Evolutionary conservation across 352 stramenopile species (phyloP).

Genomic region (Blastocystis sp.): DNA sequence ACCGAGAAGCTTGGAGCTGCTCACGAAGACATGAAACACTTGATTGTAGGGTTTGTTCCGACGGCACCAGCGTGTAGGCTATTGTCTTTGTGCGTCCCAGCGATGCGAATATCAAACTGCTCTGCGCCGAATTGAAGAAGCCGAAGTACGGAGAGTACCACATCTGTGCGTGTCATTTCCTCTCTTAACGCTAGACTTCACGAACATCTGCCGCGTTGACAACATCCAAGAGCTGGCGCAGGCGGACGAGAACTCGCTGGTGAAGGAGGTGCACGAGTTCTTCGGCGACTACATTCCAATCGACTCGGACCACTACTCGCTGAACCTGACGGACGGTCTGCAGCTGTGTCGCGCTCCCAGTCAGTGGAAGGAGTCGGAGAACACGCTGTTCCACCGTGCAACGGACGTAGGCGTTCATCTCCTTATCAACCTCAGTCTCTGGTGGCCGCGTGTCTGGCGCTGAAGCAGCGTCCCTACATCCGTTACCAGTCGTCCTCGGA

Average conservation of each 20-base stretch:
- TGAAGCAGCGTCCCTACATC: slow-evolving; percentile 88
- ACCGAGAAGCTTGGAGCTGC: slow-evolving; percentile 50
- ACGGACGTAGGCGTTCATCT: slow-evolving; percentile 57
- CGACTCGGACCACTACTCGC: slow-evolving; percentile 90
- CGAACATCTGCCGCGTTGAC: slow-evolving; percentile 81
- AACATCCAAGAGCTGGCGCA: slow-evolving; percentile 85
- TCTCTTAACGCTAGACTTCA: slow-evolving; percentile 68
- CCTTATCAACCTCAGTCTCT: slow-evolving; percentile 66
- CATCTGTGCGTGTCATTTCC: slow-evolving; percentile 69
- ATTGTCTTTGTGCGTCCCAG: slow-evolving; percentile 84
- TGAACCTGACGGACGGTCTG: slow-evolving; percentile 79
- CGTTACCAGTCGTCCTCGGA: slow-evolving; percentile 83
- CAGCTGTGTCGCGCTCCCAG: slow-evolving; percentile 55
- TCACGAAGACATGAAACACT: slow-evolving; percentile 56
- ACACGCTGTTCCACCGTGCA: slow-evolving; percentile 60
- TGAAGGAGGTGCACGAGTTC: slow-evolving; percentile 90
- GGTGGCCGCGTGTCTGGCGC: slow-evolving; percentile 79
- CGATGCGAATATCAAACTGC: slow-evolving; percentile 75
- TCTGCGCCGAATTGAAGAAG: slow-evolving; percentile 78
- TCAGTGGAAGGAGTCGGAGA: slow-evolving; percentile 62
- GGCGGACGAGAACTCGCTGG: slow-evolving; percentile 82
- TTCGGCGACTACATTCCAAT: slow-evolving; percentile 94
- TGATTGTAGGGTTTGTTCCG: not conserved
- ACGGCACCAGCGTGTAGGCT: slow-evolving; percentile 75
- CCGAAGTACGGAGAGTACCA: slow-evolving; percentile 94